Conservation (phyloP, 2,329 filamentous ascomycete species). For the Fusarium compactum region DNA sequence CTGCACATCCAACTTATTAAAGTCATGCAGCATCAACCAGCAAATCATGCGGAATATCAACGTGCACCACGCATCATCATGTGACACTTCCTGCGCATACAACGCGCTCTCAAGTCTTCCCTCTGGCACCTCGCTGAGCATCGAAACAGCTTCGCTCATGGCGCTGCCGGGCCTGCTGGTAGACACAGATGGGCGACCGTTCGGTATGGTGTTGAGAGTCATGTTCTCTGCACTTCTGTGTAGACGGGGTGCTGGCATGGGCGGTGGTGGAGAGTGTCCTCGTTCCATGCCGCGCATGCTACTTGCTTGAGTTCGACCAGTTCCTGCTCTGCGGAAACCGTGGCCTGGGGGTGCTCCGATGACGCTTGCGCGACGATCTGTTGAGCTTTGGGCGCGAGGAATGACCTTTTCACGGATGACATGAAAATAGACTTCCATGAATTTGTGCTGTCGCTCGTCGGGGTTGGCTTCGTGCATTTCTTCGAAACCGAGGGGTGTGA, state of each 20-base stretch:
- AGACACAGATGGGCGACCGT: conserved; percentile 17
- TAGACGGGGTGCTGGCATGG: conserved; percentile 18
- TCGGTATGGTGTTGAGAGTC: conserved; percentile 14
- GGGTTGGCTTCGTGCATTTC: conserved; percentile 61
- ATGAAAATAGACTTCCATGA: conserved; percentile 67
- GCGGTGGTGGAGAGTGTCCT: conserved; percentile 14
- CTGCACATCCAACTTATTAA: conserved; percentile 66
- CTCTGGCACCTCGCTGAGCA: conserved; percentile 15
- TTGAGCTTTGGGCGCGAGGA: conserved; percentile 49
- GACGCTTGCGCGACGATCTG: conserved; percentile 44
- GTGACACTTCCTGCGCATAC: conserved; percentile 44
- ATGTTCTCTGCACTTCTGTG: conserved; percentile 27
- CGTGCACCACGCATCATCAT: conserved; percentile 65
- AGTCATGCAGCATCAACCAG: conserved; percentile 69
- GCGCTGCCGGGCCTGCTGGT: conserved; percentile 28
- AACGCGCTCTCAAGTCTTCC: conserved; percentile 29
- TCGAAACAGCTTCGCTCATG: conserved; percentile 26
- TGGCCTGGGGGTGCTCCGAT: conserved; percentile 40
- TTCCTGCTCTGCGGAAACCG: conserved; percentile 39
- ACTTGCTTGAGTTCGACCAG: conserved; percentile 43
- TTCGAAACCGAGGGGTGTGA: conserved; percentile 52
- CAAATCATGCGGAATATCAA: conserved; percentile 69
- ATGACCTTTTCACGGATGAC: conserved; percentile 58
- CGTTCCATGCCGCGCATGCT: conserved; percentile 33
- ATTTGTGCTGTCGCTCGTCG: conserved; percentile 61